Evolutionary conservation across 352 stramenopile species (phyloP).

Genomic region (Phytophthora vignae): DNA sequence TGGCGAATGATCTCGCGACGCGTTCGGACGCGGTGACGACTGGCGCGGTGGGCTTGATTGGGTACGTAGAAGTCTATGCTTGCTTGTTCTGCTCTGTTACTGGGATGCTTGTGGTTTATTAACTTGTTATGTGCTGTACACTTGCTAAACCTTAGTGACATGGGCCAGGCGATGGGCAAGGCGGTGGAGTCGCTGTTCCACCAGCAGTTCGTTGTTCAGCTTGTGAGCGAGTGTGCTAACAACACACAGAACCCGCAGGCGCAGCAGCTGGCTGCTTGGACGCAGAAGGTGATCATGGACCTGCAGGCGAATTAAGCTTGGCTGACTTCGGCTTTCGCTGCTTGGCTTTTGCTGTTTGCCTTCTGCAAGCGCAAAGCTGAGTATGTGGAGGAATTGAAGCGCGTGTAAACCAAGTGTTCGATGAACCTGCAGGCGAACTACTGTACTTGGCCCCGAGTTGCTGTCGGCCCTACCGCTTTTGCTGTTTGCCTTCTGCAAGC

Average conservation of each 20-base stretch:
- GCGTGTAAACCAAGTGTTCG: conserved; percentile 10
- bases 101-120: conserved; percentile 2
- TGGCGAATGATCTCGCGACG: conserved; percentile 84
- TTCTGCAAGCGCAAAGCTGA: conserved; percentile 33
- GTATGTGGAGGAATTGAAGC: conserved; percentile 9
- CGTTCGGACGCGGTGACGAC: conserved; percentile 92
- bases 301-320: conserved; percentile 60
- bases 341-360: conserved; percentile 39
- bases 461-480: conserved; percentile 22
- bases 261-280: conserved; percentile 77
- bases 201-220: conserved; percentile 76
- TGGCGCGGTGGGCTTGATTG: conserved; percentile 91
- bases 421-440: conserved; percentile 51
- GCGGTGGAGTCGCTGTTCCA: conserved; percentile 67
- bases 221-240: conserved; percentile 76
- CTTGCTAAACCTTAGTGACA: conserved; percentile 66
- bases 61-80: conserved; percentile 55
- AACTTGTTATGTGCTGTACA: conserved; percentile 18
- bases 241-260: conserved; percentile 74
- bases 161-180: conserved; percentile 81
- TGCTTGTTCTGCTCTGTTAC: not conserved
- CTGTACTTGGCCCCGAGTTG: conserved; percentile 17
- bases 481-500: conserved; percentile 44
- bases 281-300: conserved; percentile 79
- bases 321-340: conserved; percentile 1